These are phyloP conservation scores for Xanthoceras sorbifolium DNA, from an alignment of 345 rosid species.

Conservation along the genomic window DNA sequence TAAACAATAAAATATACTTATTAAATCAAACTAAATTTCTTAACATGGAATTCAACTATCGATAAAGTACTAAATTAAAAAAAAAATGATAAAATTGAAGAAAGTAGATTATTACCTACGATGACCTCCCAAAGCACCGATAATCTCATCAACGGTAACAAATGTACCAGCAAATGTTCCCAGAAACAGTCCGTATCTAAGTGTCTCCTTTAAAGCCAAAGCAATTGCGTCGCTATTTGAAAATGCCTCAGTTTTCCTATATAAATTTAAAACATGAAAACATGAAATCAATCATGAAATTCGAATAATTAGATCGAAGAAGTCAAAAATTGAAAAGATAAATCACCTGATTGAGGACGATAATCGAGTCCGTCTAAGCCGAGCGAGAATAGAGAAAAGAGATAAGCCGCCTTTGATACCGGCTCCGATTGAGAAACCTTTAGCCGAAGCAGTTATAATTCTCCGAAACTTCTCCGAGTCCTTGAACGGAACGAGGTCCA, in stretches of 20 bases:
- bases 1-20: slow-evolving; percentile 26
- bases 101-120: slow-evolving; percentile 51
- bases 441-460: slow-evolving; percentile 60
- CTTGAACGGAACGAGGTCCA: slow-evolving; percentile 31
- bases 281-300: not conserved
- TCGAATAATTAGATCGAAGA: slow-evolving; percentile 8
- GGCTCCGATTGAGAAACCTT: slow-evolving; percentile 91
- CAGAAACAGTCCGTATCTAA: slow-evolving; percentile 86
- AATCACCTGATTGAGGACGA: slow-evolving; percentile 43
- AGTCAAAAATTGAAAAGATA: not conserved
- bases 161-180: slow-evolving; percentile 93
- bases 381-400: slow-evolving; percentile 70
- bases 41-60: slow-evolving; percentile 3
- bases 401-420: slow-evolving; percentile 95
- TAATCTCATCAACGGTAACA: slow-evolving; percentile 78
- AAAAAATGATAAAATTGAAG: not conserved
- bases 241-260: slow-evolving; percentile 62
- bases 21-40: slow-evolving; percentile 18
- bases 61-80: not conserved
- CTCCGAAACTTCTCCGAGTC: slow-evolving; percentile 75
- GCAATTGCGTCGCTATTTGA: slow-evolving; percentile 63
- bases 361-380: slow-evolving; percentile 62
- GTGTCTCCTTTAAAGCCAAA: slow-evolving; percentile 77
- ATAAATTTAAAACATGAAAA: slow-evolving; percentile 4
- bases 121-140: slow-evolving; percentile 73